Evolutionary conservation across 2,329 filamentous ascomycete species (phyloP).

Genomic region (Monilinia fructicola): DNA sequence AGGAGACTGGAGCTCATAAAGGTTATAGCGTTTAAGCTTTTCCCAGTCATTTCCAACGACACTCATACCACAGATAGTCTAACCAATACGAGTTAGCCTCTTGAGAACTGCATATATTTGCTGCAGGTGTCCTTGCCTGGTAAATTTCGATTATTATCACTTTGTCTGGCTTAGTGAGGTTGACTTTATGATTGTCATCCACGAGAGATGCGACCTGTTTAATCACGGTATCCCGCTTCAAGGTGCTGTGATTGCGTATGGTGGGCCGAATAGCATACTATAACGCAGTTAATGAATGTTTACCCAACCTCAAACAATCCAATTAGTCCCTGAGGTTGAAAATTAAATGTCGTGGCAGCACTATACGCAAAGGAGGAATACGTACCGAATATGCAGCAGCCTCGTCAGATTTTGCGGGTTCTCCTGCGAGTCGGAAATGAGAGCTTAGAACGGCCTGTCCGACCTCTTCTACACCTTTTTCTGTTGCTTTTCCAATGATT

Average conservation of each 20-base stretch:
- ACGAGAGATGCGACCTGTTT: conserved; percentile 56
- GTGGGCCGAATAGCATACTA: conserved; percentile 85
- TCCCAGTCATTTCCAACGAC: conserved; percentile 73
- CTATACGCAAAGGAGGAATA: conserved; percentile 16
- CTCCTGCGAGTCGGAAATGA: conserved; percentile 54
- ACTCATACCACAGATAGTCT: conserved; percentile 77
- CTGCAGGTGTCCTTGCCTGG: conserved; percentile 54
- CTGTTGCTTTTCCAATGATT: conserved; percentile 62
- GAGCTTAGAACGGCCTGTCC: conserved; percentile 61
- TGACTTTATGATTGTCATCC: conserved; percentile 68
- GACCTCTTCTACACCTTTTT: conserved; percentile 65
- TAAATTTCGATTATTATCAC: conserved; percentile 79
- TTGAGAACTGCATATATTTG: conserved; percentile 19
- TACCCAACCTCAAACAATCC: conserved; percentile 9
- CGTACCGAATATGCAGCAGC: conserved; percentile 27
- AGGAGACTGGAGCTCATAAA: conserved; percentile 67
- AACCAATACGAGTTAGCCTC: conserved; percentile 30
- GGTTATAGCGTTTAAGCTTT: conserved; percentile 71
- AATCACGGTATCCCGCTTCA: conserved; percentile 70
- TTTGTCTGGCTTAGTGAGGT: conserved; percentile 74
- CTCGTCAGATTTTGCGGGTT: conserved; percentile 28
- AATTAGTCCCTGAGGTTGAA: conserved; percentile 13
- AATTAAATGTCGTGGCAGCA: conserved; percentile 18
- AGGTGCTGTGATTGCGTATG: conserved; percentile 68
- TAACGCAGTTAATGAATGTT: conserved; percentile 16